phyloP scores from a whole-genome alignment of 169 alveolate species.

The Perkinsus olseni region DNA sequence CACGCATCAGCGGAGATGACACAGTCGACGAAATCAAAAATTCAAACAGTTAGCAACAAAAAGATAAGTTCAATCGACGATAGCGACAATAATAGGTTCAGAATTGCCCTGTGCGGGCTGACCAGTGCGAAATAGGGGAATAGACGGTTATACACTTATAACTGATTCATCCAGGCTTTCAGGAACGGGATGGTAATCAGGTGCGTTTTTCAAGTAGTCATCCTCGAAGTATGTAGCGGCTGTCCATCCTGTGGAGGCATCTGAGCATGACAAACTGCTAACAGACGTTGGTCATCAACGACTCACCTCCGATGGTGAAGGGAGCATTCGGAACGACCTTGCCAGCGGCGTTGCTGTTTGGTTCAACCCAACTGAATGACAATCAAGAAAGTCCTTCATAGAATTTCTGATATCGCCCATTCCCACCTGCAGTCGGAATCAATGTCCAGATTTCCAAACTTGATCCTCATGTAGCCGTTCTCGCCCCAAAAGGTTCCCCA shows the following conservation, averaged over 20 bases:
- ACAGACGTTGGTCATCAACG: background rate
- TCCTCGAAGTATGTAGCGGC: background rate
- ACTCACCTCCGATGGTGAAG: background rate
- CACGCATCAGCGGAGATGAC: too few relatives aligned
- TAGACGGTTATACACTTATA: background rate
- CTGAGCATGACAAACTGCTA: background rate
- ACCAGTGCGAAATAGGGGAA: background rate
- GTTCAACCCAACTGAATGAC: background rate
- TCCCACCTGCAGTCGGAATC: background rate
- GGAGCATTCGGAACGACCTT: background rate
- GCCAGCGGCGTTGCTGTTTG: background rate
- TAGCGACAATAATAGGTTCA: background rate
- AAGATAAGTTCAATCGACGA: background rate
- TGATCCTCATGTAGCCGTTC: slow-evolving; percentile 36
- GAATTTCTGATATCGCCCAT: too few relatives aligned
- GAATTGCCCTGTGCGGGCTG: background rate
- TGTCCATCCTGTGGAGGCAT: background rate
- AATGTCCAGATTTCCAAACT: background rate
- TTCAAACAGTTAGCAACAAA: background rate
- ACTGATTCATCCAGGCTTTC: background rate
- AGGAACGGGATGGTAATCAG: background rate
- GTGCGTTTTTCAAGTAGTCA: background rate
- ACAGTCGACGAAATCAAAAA: background rate
- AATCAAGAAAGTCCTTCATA: background rate
- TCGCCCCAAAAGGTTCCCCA: slow-evolving; percentile 61